Base-by-base conservation (phyloP, 78 protist species). In the Blattamonas nauphoetae region DNA sequence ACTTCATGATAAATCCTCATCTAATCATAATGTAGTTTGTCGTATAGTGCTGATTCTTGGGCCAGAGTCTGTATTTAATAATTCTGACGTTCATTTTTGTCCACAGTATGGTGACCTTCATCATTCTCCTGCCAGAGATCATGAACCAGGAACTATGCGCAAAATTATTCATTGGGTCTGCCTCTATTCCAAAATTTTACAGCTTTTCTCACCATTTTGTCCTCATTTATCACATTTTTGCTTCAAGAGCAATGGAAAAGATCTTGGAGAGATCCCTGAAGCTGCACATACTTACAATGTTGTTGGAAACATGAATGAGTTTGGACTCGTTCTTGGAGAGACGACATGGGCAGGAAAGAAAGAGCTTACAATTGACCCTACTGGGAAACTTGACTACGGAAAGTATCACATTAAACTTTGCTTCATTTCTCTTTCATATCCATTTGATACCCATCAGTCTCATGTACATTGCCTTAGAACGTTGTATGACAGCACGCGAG, bases 251-350 rank as follows among this genome's bases (percentile, higher is more conserved):
- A n/a, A n/a, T n/a, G 84, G 86, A 41, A 80, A 33, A 3, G 1
- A 44, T 3, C 89, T 87, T 35, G 89, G 89, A 29, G 85, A 87
- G 85, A 78, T 87, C 33, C 85, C 83, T 0, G 42, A 87, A 29
- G n/a, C 85, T 5, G 35, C 36, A 32, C 44, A 44, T 2, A 87
- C 84, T 35, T 87, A 79, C 78, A 80, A 80, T 71, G 89, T 87
- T 77, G 87, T 87, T 3, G 89, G 89, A 29, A 87, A 87, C 85
- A 1, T 81, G 77, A 87, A 87, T 45, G 87, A 32, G n/a, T 64
- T 43, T 41, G 89, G 89, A 4, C 89, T 87, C 77, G 45, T 80
- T 42, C 78, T 87, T 42, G 89, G 89, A 1, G 89, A 87, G 71
- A 87, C 89, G 32, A 87, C 89, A 33, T 81, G 42, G 33, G 89